Base-by-base conservation (phyloP, 805 yeast species). In the Candida methanosorbosa region DNA sequence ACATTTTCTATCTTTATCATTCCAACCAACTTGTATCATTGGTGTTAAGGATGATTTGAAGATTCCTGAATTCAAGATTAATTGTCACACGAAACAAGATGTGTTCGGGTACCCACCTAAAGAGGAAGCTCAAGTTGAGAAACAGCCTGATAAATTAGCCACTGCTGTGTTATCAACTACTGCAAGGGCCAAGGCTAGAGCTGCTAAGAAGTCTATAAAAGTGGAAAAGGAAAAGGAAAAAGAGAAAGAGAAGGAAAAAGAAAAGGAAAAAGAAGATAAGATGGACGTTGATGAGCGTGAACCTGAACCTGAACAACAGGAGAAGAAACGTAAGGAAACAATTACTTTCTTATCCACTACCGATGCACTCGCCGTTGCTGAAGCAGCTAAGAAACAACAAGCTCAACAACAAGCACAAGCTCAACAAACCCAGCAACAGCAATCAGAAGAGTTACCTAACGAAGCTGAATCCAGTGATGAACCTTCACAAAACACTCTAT, bases 101-200 rank as follows among this genome's bases (percentile, higher is more conserved):
- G 63, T 74, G 38, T 92, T 88, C 63, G 85, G 75, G 33, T 92
- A 90, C 56, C 97, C 97, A 33, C 90, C 95, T 35, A 84, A 81
- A 64, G 66, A 72, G 13, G 94, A 84, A 53, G 88, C 78, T 48
- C 73, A 78, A 30, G 78, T 78, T 41, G 83, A 76, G 45, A 83
- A 84, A 53, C 86, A 79, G 35, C 85, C 88, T 4, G 97, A 86
- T 56, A 87, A 84, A 63, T 72, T 87, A 32, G 83, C 87, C 2
- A 84, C 95, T 28, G 98, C 97, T 3, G 95, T 92, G 13, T 69
- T 92, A 37, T 87, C 97, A 2, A 90, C 97, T 1, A 90, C 98
- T 2, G 85, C 79, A 14, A 81, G 79, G 56, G 96, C 96, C n/a
- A 85, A 83, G 57, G 92, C 90, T 23, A 78, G 97, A 57, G 95